A percentile compares a stretch with the other conserved stretches of the same genome.
Conservation (phyloP, 805 yeast species). For the Wickerhamomyces alni region DNA sequence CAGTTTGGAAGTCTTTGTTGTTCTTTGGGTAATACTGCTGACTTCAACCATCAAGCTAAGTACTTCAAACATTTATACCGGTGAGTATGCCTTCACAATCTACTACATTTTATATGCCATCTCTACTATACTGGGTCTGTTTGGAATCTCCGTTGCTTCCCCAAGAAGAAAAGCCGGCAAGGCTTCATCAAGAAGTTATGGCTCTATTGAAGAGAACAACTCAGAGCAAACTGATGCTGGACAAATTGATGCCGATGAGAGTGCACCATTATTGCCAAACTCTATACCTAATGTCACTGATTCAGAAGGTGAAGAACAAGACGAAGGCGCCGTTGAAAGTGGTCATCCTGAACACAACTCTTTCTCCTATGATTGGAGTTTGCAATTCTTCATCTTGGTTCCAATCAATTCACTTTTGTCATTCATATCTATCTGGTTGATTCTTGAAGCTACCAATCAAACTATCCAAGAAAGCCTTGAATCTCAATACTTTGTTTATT, state of each 20-base stretch:
- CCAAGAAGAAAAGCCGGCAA: conserved; percentile 7
- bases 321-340: conserved; percentile 3
- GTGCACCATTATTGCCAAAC: conserved; percentile 28
- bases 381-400: conserved; percentile 63
- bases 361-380: conserved; percentile 71
- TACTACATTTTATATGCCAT: conserved; percentile 40
- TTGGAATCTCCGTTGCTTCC: conserved; percentile 30
- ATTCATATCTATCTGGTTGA: conserved; percentile 43
- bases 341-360: conserved; percentile 26
- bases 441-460: conserved; percentile 62
- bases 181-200: conserved; percentile 1
- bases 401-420: conserved; percentile 59
- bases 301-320: conserved; percentile 9
- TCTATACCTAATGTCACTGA: conserved; percentile 11
- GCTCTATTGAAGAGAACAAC: conserved; percentile 8
- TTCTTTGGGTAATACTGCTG: conserved; percentile 53
- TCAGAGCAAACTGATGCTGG: neutral
- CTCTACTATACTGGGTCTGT: conserved; percentile 46
- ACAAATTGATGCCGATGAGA: conserved; percentile 17
- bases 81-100: conserved; percentile 43
- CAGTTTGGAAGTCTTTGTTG: conserved; percentile 45
- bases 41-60: conserved; percentile 44
- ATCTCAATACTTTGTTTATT: conserved; percentile 35
- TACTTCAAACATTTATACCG: conserved; percentile 36
- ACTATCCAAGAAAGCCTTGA: conserved; percentile 60